phyloP scores from a whole-genome alignment of 2,329 filamentous ascomycete species.

The Cladophialophora exuberans region DNA sequence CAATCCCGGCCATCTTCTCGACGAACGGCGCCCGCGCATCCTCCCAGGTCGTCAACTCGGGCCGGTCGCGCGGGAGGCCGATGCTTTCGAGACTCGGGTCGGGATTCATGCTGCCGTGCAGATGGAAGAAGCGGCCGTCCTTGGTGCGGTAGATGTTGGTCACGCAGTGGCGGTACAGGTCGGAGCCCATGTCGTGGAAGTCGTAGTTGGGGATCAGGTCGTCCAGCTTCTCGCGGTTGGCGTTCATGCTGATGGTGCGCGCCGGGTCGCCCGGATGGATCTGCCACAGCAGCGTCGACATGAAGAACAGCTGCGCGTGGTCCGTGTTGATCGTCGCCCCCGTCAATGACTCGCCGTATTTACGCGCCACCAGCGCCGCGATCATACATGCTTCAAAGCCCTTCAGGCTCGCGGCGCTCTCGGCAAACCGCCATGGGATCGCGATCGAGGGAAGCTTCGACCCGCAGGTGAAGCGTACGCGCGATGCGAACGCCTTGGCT shows the following conservation, averaged over 20 bases:
- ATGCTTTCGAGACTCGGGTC: conserved; percentile 46
- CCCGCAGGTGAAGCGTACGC: conserved; percentile 8
- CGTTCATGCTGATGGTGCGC: conserved; percentile 26
- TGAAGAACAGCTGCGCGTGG: conserved; percentile 50
- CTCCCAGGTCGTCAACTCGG: conserved; percentile 35
- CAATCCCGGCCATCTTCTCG: conserved; percentile 40
- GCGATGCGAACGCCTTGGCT: conserved; percentile 50
- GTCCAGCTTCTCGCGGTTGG: conserved; percentile 20
- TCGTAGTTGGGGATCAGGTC: conserved; percentile 58
- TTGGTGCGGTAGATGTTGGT: conserved; percentile 54
- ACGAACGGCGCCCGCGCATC: conserved; percentile 40
- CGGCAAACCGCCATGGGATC: conserved; percentile 61
- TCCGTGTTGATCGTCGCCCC: conserved; percentile 54
- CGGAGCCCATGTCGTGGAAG: conserved; percentile 66
- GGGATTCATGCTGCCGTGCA: conserved; percentile 53
- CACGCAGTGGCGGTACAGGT: conserved; percentile 37
- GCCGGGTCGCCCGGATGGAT: conserved; percentile 41
- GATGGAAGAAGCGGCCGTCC: conserved; percentile 52
- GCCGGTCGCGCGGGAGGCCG: conserved; percentile 38
- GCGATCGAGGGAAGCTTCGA: conserved; percentile 42
- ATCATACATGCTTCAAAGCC: conserved; percentile 53
- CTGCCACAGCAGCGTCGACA: conserved; percentile 43
- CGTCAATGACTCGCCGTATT: conserved; percentile 47
- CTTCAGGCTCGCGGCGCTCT: conserved; percentile 56
- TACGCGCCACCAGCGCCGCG: conserved; percentile 49